Base-by-base conservation (phyloP, 1,284 basidiomycete genomes). In the Tylopilus orsonianus region DNA sequence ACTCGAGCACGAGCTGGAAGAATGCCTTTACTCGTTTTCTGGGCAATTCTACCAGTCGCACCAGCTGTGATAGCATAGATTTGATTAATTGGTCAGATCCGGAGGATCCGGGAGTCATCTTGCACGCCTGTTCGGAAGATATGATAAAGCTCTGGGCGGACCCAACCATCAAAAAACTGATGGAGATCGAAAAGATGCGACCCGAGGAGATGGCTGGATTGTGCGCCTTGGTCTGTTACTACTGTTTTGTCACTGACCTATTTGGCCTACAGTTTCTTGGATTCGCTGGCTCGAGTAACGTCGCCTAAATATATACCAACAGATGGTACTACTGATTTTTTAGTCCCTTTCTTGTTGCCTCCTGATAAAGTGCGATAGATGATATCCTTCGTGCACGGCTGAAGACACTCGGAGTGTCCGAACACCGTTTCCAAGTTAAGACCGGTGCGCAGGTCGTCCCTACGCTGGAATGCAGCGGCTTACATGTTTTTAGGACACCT, bases 221-320 rank as follows among this genome's bases (percentile, higher is more conserved):
- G 71, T 71, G 44, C 46, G 71, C 65, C 22, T 4, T 32, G 9
- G 13, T 26, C 20, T 4, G 1, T 18, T 44, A 14, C 18, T 12
- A 34, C 32, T 30, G 3, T 32, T 20, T 13, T 26, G 1, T 33
- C 20, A 10, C 22, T 53, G 18, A 59, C 16, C 16, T n/a, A n/a
- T 33, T 23, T 50, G 30, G 5, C 23, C 32, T 38, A 4, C 48
- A 78, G 76, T 60, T 77, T 74, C 60, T 57, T 78, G 23, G 72
- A 77, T 49, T 68, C 63, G 9, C 51, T 77, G 16, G 65, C 68
- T 27, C 65, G 75, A 36, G 69, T 77, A 19, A 70, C 75, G 1
- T 64, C 66, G 7, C 67, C 65, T 8, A 64, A 64, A 53, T 77
- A 74, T 49, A 49, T 72, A 10, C 75, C 76, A 2, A 69, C 74